phyloP scores from a whole-genome alignment of 805 yeast genomes.

The Teunomyces cretensis region DNA sequence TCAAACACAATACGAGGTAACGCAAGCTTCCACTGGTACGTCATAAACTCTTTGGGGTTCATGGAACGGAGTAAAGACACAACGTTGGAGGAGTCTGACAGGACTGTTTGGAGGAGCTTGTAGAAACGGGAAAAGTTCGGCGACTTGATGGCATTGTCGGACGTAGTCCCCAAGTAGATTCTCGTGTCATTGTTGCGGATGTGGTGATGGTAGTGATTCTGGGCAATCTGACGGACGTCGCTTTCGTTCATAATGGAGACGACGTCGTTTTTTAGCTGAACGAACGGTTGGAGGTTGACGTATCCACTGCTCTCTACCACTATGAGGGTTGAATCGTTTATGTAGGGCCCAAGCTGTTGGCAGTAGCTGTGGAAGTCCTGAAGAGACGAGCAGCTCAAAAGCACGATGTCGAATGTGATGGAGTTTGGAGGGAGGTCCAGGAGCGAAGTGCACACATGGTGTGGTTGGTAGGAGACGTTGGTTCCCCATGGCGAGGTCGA shows the following conservation, averaged over 20 bases:
- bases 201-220: slow-evolving; percentile 28
- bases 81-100: slow-evolving; percentile 33
- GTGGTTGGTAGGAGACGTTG: slow-evolving; percentile 15
- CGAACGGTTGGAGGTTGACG: slow-evolving; percentile 70
- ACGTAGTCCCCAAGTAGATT: slow-evolving; percentile 40
- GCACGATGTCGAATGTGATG: slow-evolving; percentile 31
- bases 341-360: slow-evolving; percentile 21
- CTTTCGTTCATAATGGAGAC: slow-evolving; percentile 63
- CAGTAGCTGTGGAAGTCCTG: slow-evolving; percentile 39
- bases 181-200: slow-evolving; percentile 44
- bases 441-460: slow-evolving; percentile 11
- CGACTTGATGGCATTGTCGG: slow-evolving; percentile 10
- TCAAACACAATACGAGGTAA: slow-evolving; percentile 76
- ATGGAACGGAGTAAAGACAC: slow-evolving; percentile 50
- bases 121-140: slow-evolving; percentile 22
- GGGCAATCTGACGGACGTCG: slow-evolving; percentile 46
- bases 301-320: slow-evolving; percentile 71
- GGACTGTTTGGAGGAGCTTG: slow-evolving; percentile 33
- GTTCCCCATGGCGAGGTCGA: slow-evolving; percentile 12
- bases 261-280: slow-evolving; percentile 43
- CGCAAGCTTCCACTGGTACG: slow-evolving; percentile 84
- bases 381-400: slow-evolving; percentile 34
- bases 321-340: slow-evolving; percentile 46
- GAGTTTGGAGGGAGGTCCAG: slow-evolving; percentile 11
- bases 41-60: slow-evolving; percentile 56